Percentiles rank a stretch among this genome's conserved stretches.
These are phyloP conservation scores for Colletotrichum salicis DNA, from an alignment of 2,329 filamentous ascomycete species.

Conservation along the genomic window DNA sequence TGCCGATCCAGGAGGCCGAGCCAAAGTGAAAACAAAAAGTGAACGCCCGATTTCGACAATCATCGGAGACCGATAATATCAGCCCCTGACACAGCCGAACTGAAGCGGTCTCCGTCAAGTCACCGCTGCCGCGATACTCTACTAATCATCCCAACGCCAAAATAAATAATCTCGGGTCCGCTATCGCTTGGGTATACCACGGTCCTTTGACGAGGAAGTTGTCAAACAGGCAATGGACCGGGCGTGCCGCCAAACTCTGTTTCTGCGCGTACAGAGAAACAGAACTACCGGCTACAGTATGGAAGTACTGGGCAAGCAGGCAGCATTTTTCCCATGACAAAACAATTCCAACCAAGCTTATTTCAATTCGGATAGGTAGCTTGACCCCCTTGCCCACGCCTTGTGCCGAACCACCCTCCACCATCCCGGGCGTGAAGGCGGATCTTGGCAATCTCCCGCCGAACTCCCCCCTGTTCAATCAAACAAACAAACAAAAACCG, in stretches of 20 bases:
- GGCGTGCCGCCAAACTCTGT: neutral
- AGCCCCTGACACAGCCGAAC: neutral
- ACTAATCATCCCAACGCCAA: neutral
- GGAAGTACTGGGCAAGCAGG: too few relatives aligned
- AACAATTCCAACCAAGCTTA: neutral
- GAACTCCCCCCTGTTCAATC: neutral
- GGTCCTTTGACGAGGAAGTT: neutral
- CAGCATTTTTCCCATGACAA: neutral
- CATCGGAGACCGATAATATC: neutral
- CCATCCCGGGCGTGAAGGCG: constrained; percentile 1
- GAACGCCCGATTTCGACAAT: neutral
- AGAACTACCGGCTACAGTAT: neutral
- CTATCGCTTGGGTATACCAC: neutral
- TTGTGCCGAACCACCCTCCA: neutral
- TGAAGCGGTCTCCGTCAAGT: neutral
- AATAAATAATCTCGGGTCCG: too few relatives aligned
- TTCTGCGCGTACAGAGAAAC: neutral
- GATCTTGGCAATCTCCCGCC: neutral
- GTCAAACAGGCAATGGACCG: neutral
- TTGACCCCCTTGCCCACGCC: neutral
- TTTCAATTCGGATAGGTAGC: neutral
- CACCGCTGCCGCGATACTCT: neutral
- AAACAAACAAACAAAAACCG: neutral
- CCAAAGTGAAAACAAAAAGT: too few relatives aligned
- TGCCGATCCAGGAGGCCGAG: neutral